Conservation (phyloP, 2,329 filamentous ascomycete species). For the Acarospora socialis region DNA sequence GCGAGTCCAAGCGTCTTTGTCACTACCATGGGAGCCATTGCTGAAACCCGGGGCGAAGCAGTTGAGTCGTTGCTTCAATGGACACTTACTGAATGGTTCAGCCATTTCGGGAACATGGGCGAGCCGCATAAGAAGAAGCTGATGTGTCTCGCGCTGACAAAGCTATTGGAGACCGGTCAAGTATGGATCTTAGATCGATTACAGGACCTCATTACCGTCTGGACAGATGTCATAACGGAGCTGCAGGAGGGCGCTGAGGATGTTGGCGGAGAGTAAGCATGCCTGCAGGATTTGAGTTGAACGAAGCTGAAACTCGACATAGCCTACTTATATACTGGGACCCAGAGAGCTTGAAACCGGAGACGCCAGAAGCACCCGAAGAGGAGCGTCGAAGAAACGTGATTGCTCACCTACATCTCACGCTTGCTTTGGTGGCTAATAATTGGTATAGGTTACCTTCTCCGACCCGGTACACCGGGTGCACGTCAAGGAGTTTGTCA, state of each 20-base stretch:
- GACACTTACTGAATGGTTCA: slow-evolving; percentile 35
- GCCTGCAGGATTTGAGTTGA: slow-evolving; percentile 19
- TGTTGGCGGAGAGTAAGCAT: slow-evolving; percentile 29
- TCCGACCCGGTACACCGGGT: slow-evolving; percentile 29
- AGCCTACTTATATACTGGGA: slow-evolving; percentile 13
- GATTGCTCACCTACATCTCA: too few species aligned
- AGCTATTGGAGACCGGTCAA: slow-evolving; percentile 25
- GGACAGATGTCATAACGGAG: slow-evolving; percentile 33
- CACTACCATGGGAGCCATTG: slow-evolving; percentile 30
- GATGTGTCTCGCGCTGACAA: slow-evolving; percentile 31
- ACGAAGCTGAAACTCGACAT: slow-evolving; percentile 10
- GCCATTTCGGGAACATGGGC: slow-evolving; percentile 34
- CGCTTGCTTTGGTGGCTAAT: too few species aligned
- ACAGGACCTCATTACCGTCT: slow-evolving; percentile 32
- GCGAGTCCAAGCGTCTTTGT: slow-evolving; percentile 57
- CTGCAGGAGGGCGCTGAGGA: slow-evolving; percentile 26
- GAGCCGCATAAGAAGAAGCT: slow-evolving; percentile 33
- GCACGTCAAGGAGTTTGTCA: slow-evolving; percentile 31
- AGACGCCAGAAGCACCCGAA: slow-evolving; percentile 26
- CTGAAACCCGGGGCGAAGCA: slow-evolving; percentile 18
- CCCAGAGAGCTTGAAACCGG: slow-evolving; percentile 21
- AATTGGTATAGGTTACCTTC: slow-evolving; percentile 5
- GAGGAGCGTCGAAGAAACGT: slow-evolving; percentile 26
- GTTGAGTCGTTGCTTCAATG: slow-evolving; percentile 24
- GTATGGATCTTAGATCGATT: slow-evolving; percentile 26